A percentile compares a stretch with the other conserved stretches of the same genome.
These are phyloP conservation scores for Acrodontium crateriforme DNA, from an alignment of 2,329 filamentous ascomycete species.

Conservation along the genomic window DNA sequence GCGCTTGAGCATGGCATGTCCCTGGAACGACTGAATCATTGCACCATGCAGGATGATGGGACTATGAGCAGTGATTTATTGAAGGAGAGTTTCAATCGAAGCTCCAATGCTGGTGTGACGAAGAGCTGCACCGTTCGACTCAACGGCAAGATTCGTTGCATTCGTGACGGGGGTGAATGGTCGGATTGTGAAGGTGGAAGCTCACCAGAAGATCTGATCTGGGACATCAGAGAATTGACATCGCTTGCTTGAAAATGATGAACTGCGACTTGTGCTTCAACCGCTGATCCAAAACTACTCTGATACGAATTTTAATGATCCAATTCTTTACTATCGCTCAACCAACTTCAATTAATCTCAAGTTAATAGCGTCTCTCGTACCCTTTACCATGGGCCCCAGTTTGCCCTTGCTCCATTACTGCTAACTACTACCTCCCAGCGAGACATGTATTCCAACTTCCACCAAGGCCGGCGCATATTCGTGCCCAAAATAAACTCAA, in stretches of 20 bases:
- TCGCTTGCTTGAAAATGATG: too few relatives aligned
- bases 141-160: constrained; percentile 67
- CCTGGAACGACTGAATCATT: constrained; percentile 67
- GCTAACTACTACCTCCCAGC: constrained; percentile 14
- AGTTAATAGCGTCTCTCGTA: background rate
- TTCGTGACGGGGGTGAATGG: constrained; percentile 69
- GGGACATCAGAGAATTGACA: too few relatives aligned
- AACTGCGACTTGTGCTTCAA: too few relatives aligned
- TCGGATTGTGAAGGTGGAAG: constrained; percentile 62
- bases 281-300: too few relatives aligned
- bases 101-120: constrained; percentile 32
- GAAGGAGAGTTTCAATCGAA: constrained; percentile 52
- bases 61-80: constrained; percentile 55
- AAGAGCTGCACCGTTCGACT: constrained; percentile 45
- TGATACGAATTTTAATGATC: too few relatives aligned
- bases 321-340: too few relatives aligned
- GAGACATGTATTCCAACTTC: constrained; percentile 13
- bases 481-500: constrained; percentile 16
- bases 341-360: too few relatives aligned
- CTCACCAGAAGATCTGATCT: too few relatives aligned
- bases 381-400: constrained; percentile 18
- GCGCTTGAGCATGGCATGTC: constrained; percentile 83
- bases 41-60: constrained; percentile 63
- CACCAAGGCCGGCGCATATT: constrained; percentile 13
- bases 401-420: constrained; percentile 11